Percentiles rank a stretch among this genome's conserved stretches.
These are phyloP conservation scores for Penicillium concentricum DNA, from an alignment of 2,329 filamentous ascomycete genomes.

Conservation along the genomic window DNA sequence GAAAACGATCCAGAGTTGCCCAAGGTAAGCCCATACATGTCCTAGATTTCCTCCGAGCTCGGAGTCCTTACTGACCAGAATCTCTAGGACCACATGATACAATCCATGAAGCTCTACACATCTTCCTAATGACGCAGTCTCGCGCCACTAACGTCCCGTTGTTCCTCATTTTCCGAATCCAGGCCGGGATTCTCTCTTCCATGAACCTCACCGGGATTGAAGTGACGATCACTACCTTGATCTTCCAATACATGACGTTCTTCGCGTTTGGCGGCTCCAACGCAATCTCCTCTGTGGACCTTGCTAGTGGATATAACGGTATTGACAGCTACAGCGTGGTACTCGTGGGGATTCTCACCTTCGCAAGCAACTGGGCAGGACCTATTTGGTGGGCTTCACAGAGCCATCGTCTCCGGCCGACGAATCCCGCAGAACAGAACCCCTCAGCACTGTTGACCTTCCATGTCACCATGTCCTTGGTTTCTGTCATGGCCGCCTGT, in stretches of 20 bases:
- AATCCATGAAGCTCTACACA: constrained; percentile 66
- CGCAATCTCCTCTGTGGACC: constrained; percentile 90
- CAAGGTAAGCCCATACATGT: constrained; percentile 17
- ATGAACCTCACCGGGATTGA: constrained; percentile 50
- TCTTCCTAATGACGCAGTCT: constrained; percentile 85
- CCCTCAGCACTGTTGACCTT: constrained; percentile 66
- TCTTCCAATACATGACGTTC: constrained; percentile 80
- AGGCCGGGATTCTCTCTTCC: constrained; percentile 54
- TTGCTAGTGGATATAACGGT: constrained; percentile 94
- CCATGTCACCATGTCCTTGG: constrained; percentile 64
- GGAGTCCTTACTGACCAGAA: constrained; percentile 9
- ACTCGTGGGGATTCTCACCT: constrained; percentile 80
- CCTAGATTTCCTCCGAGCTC: background rate
- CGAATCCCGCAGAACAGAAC: constrained; percentile 28
- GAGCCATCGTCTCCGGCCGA: constrained; percentile 40
- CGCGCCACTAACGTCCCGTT: constrained; percentile 81
- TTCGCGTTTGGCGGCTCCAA: constrained; percentile 91
- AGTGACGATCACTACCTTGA: constrained; percentile 67
- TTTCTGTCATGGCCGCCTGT: constrained; percentile 85
- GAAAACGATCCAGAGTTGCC: constrained; percentile 4
- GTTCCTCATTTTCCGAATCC: constrained; percentile 70
- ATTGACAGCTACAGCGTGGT: constrained; percentile 74
- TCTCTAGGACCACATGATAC: constrained; percentile 21
- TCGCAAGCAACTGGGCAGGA: constrained; percentile 87
- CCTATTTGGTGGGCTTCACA: constrained; percentile 82